Evolutionary conservation across 2,329 filamentous ascomycete species (phyloP).

Genomic region (Penicillium vulpinum): DNA sequence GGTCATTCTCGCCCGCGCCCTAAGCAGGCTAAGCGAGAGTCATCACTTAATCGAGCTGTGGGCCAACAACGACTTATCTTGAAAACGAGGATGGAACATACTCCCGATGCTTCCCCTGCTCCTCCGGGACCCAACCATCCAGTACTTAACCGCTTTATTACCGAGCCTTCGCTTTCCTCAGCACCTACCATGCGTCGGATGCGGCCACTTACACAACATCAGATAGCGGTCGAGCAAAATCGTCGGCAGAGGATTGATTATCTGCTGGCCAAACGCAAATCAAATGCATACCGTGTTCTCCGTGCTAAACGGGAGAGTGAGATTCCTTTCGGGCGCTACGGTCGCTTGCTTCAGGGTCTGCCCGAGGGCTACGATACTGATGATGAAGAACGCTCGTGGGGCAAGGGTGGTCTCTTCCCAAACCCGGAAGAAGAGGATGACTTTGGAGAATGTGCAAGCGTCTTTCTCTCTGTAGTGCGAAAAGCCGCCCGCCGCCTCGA

Average conservation of each 20-base stretch:
- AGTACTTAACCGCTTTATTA: conserved; percentile 44
- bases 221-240: conserved; percentile 52
- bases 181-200: conserved; percentile 40
- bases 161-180: conserved; percentile 34
- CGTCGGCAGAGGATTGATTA: conserved; percentile 51
- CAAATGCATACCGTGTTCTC: conserved; percentile 39
- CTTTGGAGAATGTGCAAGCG: conserved; percentile 49
- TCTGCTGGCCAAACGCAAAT: conserved; percentile 45
- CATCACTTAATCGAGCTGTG: conserved; percentile 37
- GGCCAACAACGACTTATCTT: conserved; percentile 45
- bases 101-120: conserved; percentile 45
- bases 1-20: conserved; percentile 40
- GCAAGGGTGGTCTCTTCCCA: conserved; percentile 45
- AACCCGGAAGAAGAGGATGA: conserved; percentile 48
- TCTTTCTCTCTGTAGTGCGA: conserved; percentile 45
- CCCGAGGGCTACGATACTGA: conserved; percentile 50
- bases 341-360: conserved; percentile 44
- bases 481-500: conserved; percentile 47
- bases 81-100: conserved; percentile 48
- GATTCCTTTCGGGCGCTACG: conserved; percentile 43
- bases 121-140: conserved; percentile 46
- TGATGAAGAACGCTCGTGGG: conserved; percentile 45
- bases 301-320: conserved; percentile 41
- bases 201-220: conserved; percentile 52
- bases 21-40: conserved; percentile 43